Base-by-base conservation (phyloP, 148 eudicot species). In the Bassia scoparia region DNA sequence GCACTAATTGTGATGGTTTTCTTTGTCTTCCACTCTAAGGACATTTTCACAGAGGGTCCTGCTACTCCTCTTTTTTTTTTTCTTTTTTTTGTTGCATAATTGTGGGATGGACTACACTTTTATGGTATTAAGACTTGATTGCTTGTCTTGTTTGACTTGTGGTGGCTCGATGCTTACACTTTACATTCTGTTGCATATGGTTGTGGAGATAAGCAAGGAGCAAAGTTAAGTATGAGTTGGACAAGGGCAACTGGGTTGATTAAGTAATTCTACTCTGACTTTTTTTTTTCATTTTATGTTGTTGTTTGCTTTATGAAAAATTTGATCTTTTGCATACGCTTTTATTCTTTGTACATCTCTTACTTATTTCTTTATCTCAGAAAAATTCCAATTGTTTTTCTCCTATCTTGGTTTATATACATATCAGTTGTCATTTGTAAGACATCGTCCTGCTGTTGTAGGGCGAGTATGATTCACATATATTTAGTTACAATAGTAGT, bases 191-290 rank as follows among this genome's bases (percentile, higher is more conserved):
- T 68, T 20, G 61, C 63, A 34, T 35, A 74, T 89, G 98, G 98
- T 93, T 60, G 84, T 92, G 81, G 96, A 90, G 82, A 93, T 93
- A 77, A 81, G 93, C 65, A 90, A 93, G 96, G 35, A 87, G 98
- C 87, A 93, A 93, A 83, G 98, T 93, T 17, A 93, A 93, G 84
- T 93, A 93, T 58, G 98, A 90, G 80, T 87, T 93, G 74, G 96
- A 93, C 87, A 93, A 93, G 87, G 87, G 66, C 82, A 70, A 90
- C 84, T 80, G 98, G 98, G 56, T 78, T 93, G 61, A 88, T 93
- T 81, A 93, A 78, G 96, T 89, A 79, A 76, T 62, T 80, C 13
- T 75, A 75, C 46, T 35, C 52, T 11, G 50, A n/a, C 20, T 73
- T 61, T 53, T 1, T 29, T 46, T 24, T 59, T 59, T 68, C 67